These are phyloP conservation scores for Trifolium subterraneum DNA, from an alignment of 306 rosid genomes.

Conservation along the genomic window DNA sequence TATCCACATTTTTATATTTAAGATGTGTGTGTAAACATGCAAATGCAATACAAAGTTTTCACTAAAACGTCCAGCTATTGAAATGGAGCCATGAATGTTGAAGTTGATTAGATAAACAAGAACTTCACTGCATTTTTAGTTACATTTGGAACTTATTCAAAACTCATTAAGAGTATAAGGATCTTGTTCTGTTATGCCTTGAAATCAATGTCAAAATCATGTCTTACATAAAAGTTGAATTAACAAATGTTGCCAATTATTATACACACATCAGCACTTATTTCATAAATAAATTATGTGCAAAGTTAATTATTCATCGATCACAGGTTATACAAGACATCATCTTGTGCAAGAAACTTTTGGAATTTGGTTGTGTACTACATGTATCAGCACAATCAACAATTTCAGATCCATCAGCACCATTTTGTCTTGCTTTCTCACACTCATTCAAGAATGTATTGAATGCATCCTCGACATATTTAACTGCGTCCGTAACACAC, in stretches of 20 bases:
- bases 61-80: no score
- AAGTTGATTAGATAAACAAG: no score
- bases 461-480: constrained; percentile 56
- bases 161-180: no score
- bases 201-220: no score
- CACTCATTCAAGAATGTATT: constrained; percentile 56
- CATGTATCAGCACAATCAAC: constrained; percentile 42
- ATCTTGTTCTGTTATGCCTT: no score
- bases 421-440: constrained; percentile 60
- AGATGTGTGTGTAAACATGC: no score
- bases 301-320: neutral
- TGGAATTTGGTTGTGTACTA: neutral
- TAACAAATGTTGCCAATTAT: neutral
- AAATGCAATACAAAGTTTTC: no score
- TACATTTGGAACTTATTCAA: no score
- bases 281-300: neutral
- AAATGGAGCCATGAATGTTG: no score
- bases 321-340: constrained; percentile 64
- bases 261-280: neutral
- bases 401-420: constrained; percentile 56
- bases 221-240: no score
- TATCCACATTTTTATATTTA: no score
- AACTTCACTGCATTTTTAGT: no score
- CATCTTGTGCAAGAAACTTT: constrained; percentile 48
- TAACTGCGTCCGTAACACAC: constrained; percentile 55